A percentile compares a stretch with the other conserved stretches of the same genome.
Conservation (phyloP, 2,329 filamentous ascomycete genomes). For the Tolypocladium pustulatum region DNA sequence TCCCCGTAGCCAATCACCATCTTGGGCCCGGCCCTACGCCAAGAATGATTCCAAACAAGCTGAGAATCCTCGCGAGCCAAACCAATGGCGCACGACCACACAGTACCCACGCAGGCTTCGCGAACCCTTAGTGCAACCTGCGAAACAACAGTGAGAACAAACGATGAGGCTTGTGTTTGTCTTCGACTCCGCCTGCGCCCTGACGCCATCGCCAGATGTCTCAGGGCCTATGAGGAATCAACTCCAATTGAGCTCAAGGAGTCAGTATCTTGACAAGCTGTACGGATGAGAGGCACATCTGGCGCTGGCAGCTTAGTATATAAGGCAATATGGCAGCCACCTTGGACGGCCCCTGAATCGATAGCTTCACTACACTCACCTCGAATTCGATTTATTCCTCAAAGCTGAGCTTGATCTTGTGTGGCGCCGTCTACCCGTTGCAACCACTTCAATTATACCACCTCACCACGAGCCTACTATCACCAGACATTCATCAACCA, state of each 20-base stretch:
- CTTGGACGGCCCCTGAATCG: neutral
- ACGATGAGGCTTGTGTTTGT: neutral
- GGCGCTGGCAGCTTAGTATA: neutral
- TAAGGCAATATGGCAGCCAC: neutral
- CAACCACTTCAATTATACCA: neutral
- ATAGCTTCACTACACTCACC: neutral
- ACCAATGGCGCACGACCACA: no score
- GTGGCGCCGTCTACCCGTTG: neutral
- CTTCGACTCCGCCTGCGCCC: neutral
- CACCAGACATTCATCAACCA: neutral
- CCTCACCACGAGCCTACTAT: neutral
- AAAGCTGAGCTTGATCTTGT: neutral
- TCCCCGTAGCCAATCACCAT: neutral
- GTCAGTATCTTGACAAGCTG: neutral
- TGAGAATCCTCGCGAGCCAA: neutral
- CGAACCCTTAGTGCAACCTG: no score
- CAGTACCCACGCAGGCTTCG: neutral
- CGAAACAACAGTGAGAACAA: no score
- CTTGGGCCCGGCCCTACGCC: neutral
- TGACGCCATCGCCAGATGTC: neutral
- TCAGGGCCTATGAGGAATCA: neutral
- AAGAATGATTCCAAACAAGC: neutral
- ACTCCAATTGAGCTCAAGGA: neutral
- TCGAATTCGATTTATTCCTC: neutral
- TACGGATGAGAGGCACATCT: neutral